phyloP scores from a whole-genome alignment of 352 stramenopile species.

The Phytopythium mirpurense region DNA sequence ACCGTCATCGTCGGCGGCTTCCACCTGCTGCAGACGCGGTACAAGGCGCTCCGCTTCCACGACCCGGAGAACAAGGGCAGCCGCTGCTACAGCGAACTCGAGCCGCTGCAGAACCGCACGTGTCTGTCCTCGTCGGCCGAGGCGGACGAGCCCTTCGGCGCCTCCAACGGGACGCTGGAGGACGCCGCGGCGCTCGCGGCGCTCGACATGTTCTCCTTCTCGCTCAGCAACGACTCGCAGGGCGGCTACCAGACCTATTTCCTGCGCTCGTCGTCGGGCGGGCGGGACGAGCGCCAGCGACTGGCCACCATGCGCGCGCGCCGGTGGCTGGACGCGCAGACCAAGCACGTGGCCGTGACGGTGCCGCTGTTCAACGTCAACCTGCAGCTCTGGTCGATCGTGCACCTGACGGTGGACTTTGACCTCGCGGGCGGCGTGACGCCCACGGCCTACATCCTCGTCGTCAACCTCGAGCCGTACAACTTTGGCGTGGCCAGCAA shows the following conservation, averaged over 20 bases:
- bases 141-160: constrained; percentile 30
- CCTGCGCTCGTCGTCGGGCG: constrained; percentile 33
- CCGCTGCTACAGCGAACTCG: constrained; percentile 41
- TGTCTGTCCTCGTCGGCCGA: constrained; percentile 34
- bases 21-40: constrained; percentile 52
- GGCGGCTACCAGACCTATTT: constrained; percentile 59
- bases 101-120: constrained; percentile 25
- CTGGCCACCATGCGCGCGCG: constrained; percentile 36
- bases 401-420: constrained; percentile 50
- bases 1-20: constrained; percentile 64
- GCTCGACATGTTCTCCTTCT: constrained; percentile 63
- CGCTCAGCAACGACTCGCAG: constrained; percentile 29
- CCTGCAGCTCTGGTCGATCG: constrained; percentile 55
- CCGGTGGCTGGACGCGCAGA: constrained; percentile 57
- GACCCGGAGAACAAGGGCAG: constrained; percentile 24
- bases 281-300: constrained; percentile 17
- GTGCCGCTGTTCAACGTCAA: constrained; percentile 64
- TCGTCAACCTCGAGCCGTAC: constrained; percentile 66
- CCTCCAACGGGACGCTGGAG: constrained; percentile 26
- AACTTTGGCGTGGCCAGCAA: constrained; percentile 48
- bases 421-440: constrained; percentile 53
- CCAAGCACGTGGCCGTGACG: constrained; percentile 43
- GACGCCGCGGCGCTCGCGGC: constrained; percentile 17
- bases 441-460: constrained; percentile 34
- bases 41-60: constrained; percentile 40